Conservation (phyloP, 75 land plant genomes). For the Pinus tabuliformis region DNA sequence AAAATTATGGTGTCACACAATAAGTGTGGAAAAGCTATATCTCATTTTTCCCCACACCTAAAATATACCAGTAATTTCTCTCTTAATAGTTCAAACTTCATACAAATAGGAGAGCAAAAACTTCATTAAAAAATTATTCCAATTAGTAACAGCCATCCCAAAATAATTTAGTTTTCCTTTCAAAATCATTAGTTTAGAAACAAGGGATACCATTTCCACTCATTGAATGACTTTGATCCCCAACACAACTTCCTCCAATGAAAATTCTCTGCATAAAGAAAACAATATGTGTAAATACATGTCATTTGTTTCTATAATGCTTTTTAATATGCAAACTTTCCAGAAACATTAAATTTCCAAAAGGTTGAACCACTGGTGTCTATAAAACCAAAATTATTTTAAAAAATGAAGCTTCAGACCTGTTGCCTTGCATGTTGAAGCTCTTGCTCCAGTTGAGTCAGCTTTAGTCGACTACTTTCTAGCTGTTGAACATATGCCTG, state of each 20-base stretch:
- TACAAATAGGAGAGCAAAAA: too few relatives aligned
- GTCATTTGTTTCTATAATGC: not conserved
- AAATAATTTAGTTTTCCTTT: not conserved
- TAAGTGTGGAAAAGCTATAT: not conserved
- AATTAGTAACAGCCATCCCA: not conserved
- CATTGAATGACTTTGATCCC: constrained; percentile 48
- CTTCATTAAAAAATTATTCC: not conserved
- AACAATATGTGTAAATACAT: not conserved
- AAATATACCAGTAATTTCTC: too few relatives aligned
- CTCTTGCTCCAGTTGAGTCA: constrained; percentile 89
- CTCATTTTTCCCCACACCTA: not conserved
- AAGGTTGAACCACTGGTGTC: not conserved
- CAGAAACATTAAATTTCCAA: not conserved
- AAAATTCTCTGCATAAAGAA: constrained; percentile 42
- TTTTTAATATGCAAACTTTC: not conserved
- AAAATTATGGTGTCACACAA: too few relatives aligned
- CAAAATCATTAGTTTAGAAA: not conserved
- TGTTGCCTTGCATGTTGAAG: constrained; percentile 88
- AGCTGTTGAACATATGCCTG: constrained; percentile 95
- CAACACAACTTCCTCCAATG: constrained; percentile 36
- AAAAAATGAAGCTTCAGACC: constrained; percentile 29
- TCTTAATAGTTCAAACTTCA: too few relatives aligned
- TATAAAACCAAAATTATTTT: constrained; percentile 3
- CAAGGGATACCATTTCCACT: constrained; percentile 47
- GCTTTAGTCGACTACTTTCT: constrained; percentile 78